Percentiles rank a stretch among this genome's conserved stretches.
Evolutionary conservation across 1,284 basidiomycete genomes (phyloP).

Genomic region (Ustilago cynodontis): DNA sequence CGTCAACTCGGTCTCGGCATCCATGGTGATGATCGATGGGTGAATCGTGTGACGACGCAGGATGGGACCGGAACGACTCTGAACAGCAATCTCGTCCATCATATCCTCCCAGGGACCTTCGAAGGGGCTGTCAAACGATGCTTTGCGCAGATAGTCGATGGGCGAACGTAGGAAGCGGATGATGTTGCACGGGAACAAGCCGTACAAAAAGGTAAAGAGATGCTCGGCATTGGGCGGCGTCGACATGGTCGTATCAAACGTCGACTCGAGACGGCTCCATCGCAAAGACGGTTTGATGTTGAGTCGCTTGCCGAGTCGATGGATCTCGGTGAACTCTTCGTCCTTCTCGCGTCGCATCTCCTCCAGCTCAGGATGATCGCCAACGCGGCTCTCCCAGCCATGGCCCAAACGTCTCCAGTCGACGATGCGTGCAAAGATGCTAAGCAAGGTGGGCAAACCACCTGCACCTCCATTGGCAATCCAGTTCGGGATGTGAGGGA

Average conservation of each 20-base stretch:
- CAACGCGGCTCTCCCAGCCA: slow-evolving; percentile 56
- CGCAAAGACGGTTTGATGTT: slow-evolving; percentile 46
- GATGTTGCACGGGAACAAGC: slow-evolving; percentile 86
- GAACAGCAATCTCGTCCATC: slow-evolving; percentile 75
- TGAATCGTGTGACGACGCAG: slow-evolving; percentile 81
- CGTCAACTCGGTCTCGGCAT: slow-evolving; percentile 77
- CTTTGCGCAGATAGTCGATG: slow-evolving; percentile 76
- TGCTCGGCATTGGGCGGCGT: slow-evolving; percentile 59
- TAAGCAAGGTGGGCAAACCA: slow-evolving; percentile 59
- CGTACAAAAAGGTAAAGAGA: slow-evolving; percentile 82
- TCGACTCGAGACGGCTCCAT: slow-evolving; percentile 58
- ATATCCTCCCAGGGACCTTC: slow-evolving; percentile 73
- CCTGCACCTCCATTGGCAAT: slow-evolving; percentile 62
- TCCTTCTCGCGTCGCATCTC: slow-evolving; percentile 51
- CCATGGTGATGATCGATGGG: slow-evolving; percentile 78
- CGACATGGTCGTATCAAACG: slow-evolving; percentile 53
- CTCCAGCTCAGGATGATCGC: slow-evolving; percentile 41
- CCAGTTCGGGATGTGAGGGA: slow-evolving; percentile 67
- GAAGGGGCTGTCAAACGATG: slow-evolving; percentile 74
- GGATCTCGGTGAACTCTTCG: slow-evolving; percentile 55
- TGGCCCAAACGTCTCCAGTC: slow-evolving; percentile 58
- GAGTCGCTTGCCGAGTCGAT: slow-evolving; percentile 60
- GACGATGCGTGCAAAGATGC: slow-evolving; percentile 63
- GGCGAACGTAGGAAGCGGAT: slow-evolving; percentile 81
- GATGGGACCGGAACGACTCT: slow-evolving; percentile 71